Percentiles rank a stretch among this genome's conserved stretches.
phyloP scores from a whole-genome alignment of 2,329 filamentous ascomycete species.

The Alternaria sp. region DNA sequence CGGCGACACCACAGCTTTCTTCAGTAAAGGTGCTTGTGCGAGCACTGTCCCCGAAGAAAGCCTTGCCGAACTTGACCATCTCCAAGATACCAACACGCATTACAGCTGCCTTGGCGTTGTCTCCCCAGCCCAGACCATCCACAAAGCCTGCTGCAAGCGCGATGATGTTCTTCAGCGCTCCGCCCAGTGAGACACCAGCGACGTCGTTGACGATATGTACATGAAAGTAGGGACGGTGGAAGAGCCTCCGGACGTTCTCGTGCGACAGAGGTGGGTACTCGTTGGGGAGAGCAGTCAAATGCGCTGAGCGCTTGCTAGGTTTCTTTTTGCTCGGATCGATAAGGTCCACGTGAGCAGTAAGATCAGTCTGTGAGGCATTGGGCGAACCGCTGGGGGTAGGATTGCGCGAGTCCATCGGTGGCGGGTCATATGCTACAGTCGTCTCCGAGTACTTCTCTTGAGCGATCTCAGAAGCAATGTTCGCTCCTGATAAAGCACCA shows the following conservation, averaged over 20 bases:
- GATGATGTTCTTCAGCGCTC: conserved; percentile 96
- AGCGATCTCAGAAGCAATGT: conserved; percentile 95
- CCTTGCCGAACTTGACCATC: conserved; percentile 94
- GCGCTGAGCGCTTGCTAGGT: conserved; percentile 68
- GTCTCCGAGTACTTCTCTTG: conserved; percentile 97
- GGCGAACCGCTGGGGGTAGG: conserved; percentile 67
- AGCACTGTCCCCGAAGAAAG: conserved; percentile 87
- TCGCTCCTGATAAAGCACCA: conserved; percentile 92
- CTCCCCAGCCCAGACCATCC: conserved; percentile 94
- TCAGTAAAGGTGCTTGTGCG: conserved; percentile 92
- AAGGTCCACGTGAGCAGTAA: conserved; percentile 59
- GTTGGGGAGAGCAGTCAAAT: conserved; percentile 76
- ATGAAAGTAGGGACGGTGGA: conserved; percentile 97
- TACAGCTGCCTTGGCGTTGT: conserved; percentile 98
- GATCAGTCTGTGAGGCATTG: conserved; percentile 57
- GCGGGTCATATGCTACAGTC: conserved; percentile 94
- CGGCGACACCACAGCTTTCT: conserved; percentile 92
- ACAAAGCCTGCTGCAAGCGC: conserved; percentile 94
- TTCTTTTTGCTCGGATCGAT: conserved; percentile 62
- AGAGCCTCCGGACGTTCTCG: conserved; percentile 80
- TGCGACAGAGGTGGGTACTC: conserved; percentile 91
- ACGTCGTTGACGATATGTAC: conserved; percentile 93
- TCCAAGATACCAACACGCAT: conserved; percentile 96
- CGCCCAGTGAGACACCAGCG: conserved; percentile 93
- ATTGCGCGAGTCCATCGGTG: conserved; percentile 82